Percentiles rank a stretch among this genome's conserved stretches.
Conservation (phyloP, 495 filamentous ascomycete genomes). For the Hypoxylon rickii region DNA sequence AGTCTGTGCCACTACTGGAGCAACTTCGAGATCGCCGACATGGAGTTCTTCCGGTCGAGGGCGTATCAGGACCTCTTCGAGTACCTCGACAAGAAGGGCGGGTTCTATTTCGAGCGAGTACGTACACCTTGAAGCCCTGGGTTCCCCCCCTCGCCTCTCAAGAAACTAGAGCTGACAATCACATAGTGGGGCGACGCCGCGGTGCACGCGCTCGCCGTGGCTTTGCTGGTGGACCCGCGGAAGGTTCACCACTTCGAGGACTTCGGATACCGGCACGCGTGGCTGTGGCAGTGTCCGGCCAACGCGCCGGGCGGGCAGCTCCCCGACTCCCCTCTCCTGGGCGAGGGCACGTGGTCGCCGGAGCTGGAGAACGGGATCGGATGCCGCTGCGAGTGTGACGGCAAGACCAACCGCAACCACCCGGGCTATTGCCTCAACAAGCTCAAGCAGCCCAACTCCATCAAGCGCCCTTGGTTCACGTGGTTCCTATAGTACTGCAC, state of each 20-base stretch:
- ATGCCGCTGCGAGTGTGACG: conserved; percentile 41
- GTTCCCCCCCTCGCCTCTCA: neutral
- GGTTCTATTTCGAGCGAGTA: conserved; percentile 51
- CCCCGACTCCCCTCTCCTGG: conserved; percentile 22
- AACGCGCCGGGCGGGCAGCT: conserved; percentile 39
- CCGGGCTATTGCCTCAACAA: conserved; percentile 33
- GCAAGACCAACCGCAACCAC: conserved; percentile 21
- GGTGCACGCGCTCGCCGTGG: conserved; percentile 48
- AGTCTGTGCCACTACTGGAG: conserved; percentile 54
- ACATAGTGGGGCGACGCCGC: conserved; percentile 50
- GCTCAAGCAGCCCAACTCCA: conserved; percentile 34
- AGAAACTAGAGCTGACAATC: neutral
- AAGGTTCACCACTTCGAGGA: conserved; percentile 51
- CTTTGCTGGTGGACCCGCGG: conserved; percentile 44
- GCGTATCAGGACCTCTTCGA: conserved; percentile 49
- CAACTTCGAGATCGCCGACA: conserved; percentile 53
- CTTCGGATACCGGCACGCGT: conserved; percentile 48
- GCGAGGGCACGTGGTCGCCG: conserved; percentile 29
- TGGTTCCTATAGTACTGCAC: conserved; percentile 32
- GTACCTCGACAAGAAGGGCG: conserved; percentile 48
- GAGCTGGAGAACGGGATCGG: conserved; percentile 37
- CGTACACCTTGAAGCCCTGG: too few relatives aligned
- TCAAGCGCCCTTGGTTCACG: conserved; percentile 34
- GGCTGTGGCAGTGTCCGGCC: conserved; percentile 39
- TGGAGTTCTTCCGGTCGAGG: conserved; percentile 49